phyloP scores from a whole-genome alignment of 768 basidiomycete genomes.

The Lepiota venenata region DNA sequence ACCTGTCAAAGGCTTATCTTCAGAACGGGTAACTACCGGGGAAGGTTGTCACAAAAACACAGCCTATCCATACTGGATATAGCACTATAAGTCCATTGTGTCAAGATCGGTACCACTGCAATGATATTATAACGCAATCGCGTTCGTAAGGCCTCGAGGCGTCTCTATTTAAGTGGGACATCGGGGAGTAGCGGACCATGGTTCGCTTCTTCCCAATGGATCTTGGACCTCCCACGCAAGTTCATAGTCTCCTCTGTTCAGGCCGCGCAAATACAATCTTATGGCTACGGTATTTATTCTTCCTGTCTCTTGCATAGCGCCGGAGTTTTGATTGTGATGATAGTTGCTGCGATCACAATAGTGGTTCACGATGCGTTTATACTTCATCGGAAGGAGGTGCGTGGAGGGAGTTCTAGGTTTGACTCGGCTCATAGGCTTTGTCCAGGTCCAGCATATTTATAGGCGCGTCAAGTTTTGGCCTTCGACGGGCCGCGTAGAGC shows the following conservation, averaged over 20 bases:
- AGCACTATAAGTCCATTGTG: too few relatives aligned
- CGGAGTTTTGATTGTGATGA: background rate
- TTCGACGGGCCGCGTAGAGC: background rate
- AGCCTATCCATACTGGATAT: too few relatives aligned
- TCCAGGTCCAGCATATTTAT: constrained; percentile 5
- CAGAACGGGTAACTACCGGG: background rate
- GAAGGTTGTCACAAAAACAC: background rate
- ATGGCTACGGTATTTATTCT: background rate
- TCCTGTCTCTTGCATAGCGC: background rate
- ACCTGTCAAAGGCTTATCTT: background rate
- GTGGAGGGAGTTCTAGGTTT: background rate
- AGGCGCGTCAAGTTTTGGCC: background rate
- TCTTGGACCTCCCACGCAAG: background rate
- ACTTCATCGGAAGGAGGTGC: constrained; percentile 3
- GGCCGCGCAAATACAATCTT: background rate
- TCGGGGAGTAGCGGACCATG: too few relatives aligned
- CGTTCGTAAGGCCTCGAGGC: constrained; percentile 4
- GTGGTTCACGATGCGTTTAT: background rate
- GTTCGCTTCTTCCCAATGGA: background rate
- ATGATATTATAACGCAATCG: background rate
- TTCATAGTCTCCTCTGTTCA: background rate
- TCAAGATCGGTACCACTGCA: background rate
- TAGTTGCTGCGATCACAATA: constrained; percentile 4
- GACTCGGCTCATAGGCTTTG: background rate
- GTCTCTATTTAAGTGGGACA: background rate